Conservation (phyloP, 208 protist genomes). For the Kentomonas sorsogonicus region DNA sequence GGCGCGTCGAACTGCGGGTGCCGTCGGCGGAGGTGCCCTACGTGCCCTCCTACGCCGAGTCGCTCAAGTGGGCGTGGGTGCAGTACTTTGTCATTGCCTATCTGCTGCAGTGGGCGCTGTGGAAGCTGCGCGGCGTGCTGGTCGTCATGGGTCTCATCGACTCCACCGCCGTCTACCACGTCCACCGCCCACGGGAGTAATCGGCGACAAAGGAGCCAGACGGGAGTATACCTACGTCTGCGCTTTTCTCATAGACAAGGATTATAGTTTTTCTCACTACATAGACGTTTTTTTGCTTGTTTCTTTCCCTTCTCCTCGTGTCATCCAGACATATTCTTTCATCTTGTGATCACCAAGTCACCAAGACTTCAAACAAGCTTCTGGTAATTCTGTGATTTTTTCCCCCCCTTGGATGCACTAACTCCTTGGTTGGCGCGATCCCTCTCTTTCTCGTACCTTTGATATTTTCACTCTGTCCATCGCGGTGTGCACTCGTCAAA, state of each 20-base stretch:
- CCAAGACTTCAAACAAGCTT: too few relatives aligned
- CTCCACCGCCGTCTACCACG: slow-evolving; percentile 47
- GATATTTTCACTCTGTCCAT: too few relatives aligned
- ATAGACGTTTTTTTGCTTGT: not conserved
- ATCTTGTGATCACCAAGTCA: too few relatives aligned
- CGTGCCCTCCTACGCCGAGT: slow-evolving; percentile 54
- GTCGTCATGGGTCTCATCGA: slow-evolving; percentile 48
- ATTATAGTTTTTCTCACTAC: not conserved
- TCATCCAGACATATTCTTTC: too few relatives aligned
- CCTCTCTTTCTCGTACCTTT: not conserved
- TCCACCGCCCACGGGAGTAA: slow-evolving; percentile 16
- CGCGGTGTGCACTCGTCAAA: too few relatives aligned
- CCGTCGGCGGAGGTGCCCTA: slow-evolving; percentile 44
- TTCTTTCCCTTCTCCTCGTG: too few relatives aligned
- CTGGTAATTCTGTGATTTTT: too few relatives aligned
- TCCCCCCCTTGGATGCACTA: too few relatives aligned
- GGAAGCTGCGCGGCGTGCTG: slow-evolving; percentile 55
- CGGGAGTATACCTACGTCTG: not conserved
- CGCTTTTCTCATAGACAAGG: not conserved
- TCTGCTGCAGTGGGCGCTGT: slow-evolving; percentile 65
- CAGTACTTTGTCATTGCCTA: slow-evolving; percentile 81
- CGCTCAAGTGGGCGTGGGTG: slow-evolving; percentile 79
- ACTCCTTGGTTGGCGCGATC: not conserved
- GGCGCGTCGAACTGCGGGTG: slow-evolving; percentile 55
- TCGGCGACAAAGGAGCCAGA: not conserved